Evolutionary conservation across 1,284 basidiomycete species (phyloP).

Genomic region (Lentinula novae-zelandiae): DNA sequence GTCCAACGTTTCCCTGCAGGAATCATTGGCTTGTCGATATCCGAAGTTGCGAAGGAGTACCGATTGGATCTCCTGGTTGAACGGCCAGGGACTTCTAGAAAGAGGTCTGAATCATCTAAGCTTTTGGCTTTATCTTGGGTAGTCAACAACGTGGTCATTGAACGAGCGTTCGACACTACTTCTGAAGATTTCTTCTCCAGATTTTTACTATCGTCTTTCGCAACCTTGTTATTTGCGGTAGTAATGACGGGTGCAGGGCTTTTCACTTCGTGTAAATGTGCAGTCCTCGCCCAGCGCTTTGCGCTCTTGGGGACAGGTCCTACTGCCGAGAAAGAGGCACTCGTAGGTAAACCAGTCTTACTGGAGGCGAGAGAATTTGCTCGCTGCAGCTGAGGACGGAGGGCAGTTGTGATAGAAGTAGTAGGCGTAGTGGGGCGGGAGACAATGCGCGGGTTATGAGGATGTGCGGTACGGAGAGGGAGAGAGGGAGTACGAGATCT

Average conservation of each 20-base stretch:
- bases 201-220: conserved; percentile 5
- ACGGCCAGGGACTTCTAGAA: conserved; percentile 7
- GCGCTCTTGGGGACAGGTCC: conserved; percentile 41
- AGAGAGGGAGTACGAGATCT: conserved; percentile 28
- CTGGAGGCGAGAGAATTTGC: conserved; percentile 41
- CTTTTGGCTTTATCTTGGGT: neutral
- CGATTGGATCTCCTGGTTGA: neutral
- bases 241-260: neutral
- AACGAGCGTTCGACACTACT: neutral
- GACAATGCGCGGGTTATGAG: neutral
- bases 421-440: conserved; percentile 9
- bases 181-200: conserved; percentile 10
- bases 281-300: conserved; percentile 62
- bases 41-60: neutral
- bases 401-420: conserved; percentile 16
- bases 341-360: neutral
- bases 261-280: conserved; percentile 70
- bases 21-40: neutral
- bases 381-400: conserved; percentile 36
- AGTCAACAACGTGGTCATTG: neutral
- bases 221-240: neutral
- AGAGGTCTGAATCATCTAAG: conserved; percentile 10
- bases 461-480: conserved; percentile 9
- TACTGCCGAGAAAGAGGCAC: conserved; percentile 14
- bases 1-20: neutral